Evolutionary conservation across 1,284 basidiomycete species (phyloP), one percentile per base, ranked within the genome.

Genomic region (Ceratobasidium theobromae): DNA sequence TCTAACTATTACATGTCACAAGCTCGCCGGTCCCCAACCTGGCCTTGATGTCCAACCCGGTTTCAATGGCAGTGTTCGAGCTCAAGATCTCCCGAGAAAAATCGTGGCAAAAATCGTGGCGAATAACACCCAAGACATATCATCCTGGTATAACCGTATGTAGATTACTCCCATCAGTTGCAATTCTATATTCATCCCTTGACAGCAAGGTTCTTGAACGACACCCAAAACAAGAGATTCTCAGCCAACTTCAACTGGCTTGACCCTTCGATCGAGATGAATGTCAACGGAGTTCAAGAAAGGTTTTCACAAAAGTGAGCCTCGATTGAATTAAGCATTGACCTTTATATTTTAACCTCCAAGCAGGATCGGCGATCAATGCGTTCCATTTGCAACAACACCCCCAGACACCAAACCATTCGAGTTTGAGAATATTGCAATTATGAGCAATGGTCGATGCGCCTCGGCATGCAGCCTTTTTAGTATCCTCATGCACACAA

Each of bases 401-500:
- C 35, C 60, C 8, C 60, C 60, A 4, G 21, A 48, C 3, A 64
- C 60, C 25, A 14, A 52, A 27, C 60, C 60, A 21, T 64, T 64
- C 60, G 27, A 64, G 27, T 64, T 64, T 30, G 35, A 52, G 25
- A 53, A 64, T 23, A 64, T 64, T 14, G 60, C 60, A 14, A 64
- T 64, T 12, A 53, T 64, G 49, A 64, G 53, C 27, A 67, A 58
- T 21, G 46, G 28, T 32, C 55, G 27, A 64, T 62, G 53, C 58
- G 46, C 38, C 25, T 48, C 18, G 45, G 27, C 40, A 18, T 32
- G 64, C 25, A 12, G 33, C 40, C 40, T 69, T 4, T 30, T 53
- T 33, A 71, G 84, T 82, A 81, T 85, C 70, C 82, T 83, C 25
- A 84, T 86, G 83, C 75, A 80, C 1, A 86, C 85, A 74, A 76